Conservation (phyloP, 768 basidiomycete species). For the Sarcomyxa edulis region DNA sequence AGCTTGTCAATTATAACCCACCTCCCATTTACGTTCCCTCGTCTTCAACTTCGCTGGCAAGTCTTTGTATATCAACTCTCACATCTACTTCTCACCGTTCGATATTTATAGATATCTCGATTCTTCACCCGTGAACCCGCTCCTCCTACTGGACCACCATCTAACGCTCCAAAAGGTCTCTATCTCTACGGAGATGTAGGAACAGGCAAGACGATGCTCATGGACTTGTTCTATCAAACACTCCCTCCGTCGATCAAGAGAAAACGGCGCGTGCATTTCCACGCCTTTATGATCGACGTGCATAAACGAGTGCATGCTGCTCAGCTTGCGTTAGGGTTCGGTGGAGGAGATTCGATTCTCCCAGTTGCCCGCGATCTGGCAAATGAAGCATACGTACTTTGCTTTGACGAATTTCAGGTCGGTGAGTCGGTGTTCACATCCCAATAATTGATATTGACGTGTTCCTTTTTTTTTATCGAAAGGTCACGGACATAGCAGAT, state of each 20-base stretch:
- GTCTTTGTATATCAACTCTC: slow-evolving; percentile 16
- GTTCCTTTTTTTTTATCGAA: slow-evolving; percentile 5
- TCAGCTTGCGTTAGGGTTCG: slow-evolving; percentile 63
- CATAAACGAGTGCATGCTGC: slow-evolving; percentile 87
- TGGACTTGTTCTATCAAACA: slow-evolving; percentile 94
- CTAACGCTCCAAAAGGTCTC: slow-evolving; percentile 72
- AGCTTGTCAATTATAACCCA: slow-evolving; percentile 65
- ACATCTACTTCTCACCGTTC: slow-evolving; percentile 20
- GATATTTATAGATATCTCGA: slow-evolving; percentile 39
- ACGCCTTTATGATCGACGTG: slow-evolving; percentile 99
- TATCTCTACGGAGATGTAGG: slow-evolving; percentile 97
- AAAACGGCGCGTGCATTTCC: slow-evolving; percentile 93
- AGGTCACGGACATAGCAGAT: slow-evolving; percentile 96
- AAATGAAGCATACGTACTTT: slow-evolving; percentile 76
- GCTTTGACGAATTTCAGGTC: slow-evolving; percentile 98
- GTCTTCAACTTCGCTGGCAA: slow-evolving; percentile 33
- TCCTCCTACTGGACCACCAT: slow-evolving; percentile 35
- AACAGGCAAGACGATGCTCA: slow-evolving; percentile 97
- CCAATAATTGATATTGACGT: neutral
- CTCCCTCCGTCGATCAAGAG: slow-evolving; percentile 60
- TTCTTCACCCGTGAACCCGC: slow-evolving; percentile 34
- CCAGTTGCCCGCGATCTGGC: slow-evolving; percentile 88
- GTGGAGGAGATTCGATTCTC: slow-evolving; percentile 76
- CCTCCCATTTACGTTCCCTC: slow-evolving; percentile 48
- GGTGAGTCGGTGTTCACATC: slow-evolving; percentile 13